phyloP scores from a whole-genome alignment of 73 alveolate species.

The Chromera velia region DNA sequence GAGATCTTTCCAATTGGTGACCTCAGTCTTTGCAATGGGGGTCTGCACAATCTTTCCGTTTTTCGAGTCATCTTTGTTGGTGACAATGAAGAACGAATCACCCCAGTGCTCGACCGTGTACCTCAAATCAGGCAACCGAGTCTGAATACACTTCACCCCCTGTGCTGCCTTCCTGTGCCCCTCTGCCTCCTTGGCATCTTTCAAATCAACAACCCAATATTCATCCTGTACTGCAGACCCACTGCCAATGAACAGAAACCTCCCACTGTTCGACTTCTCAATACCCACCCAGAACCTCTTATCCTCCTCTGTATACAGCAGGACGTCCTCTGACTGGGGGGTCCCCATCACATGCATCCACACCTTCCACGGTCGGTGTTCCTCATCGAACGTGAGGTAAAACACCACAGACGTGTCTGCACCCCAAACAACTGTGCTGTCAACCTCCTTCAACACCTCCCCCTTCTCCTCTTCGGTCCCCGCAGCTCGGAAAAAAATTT shows the following conservation, averaged over 20 bases:
- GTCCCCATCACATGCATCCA: neutral
- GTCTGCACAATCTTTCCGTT: neutral
- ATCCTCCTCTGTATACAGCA: neutral
- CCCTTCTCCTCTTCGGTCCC: neutral
- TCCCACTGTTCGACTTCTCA: no score
- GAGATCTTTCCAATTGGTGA: neutral
- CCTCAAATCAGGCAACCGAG: no score
- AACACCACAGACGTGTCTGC: neutral
- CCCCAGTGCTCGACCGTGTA: neutral
- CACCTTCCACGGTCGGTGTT: neutral
- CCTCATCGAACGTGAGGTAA: neutral
- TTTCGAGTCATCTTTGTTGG: neutral
- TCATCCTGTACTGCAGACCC: no score
- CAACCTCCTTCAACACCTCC: neutral
- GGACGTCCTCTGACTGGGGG: neutral
- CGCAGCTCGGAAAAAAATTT: neutral
- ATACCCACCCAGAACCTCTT: neutral
- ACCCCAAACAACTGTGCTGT: neutral
- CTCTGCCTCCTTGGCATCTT: no score
- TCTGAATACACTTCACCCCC: no score
- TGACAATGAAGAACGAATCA: neutral
- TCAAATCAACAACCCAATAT: no score
- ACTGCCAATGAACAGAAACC: no score
- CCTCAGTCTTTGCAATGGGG: neutral
- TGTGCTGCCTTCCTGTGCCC: no score